phyloP scores from a whole-genome alignment of 2,329 filamentous ascomycete genomes.

The Akanthomyces lecanii region DNA sequence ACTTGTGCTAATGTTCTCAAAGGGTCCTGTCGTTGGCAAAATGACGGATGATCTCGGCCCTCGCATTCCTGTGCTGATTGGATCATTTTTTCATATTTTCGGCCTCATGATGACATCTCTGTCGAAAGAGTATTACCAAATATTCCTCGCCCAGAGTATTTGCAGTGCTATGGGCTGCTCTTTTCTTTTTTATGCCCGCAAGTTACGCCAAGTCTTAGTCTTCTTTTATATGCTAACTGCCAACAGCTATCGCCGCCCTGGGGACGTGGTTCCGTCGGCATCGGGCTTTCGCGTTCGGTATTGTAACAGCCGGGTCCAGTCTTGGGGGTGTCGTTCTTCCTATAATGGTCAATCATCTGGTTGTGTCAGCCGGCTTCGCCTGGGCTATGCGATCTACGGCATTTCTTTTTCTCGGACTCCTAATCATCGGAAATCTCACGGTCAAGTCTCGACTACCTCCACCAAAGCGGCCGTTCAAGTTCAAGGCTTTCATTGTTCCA shows the following conservation, averaged over 20 bases:
- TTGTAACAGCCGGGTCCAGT: slow-evolving; percentile 53
- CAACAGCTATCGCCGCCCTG: slow-evolving; percentile 44
- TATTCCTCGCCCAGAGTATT: slow-evolving; percentile 12
- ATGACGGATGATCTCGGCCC: slow-evolving; percentile 34
- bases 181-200: slow-evolving; percentile 8
- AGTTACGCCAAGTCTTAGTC: background rate
- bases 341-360: slow-evolving; percentile 24
- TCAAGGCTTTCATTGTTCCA: slow-evolving; percentile 38
- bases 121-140: slow-evolving; percentile 14
- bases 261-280: slow-evolving; percentile 55
- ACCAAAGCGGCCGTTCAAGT: slow-evolving; percentile 35
- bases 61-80: slow-evolving; percentile 15
- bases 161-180: slow-evolving; percentile 15
- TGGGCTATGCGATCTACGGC: slow-evolving; percentile 57
- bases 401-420: slow-evolving; percentile 46
- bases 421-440: slow-evolving; percentile 33
- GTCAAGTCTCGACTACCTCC: slow-evolving; percentile 36
- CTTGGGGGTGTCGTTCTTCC: slow-evolving; percentile 49
- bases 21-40: slow-evolving; percentile 37
- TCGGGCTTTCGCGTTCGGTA: slow-evolving; percentile 52
- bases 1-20: background rate
- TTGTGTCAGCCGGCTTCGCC: slow-evolving; percentile 22
- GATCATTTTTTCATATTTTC: slow-evolving; percentile 7
- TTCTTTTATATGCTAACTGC: background rate
- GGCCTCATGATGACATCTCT: slow-evolving; percentile 14